These are phyloP conservation scores for Penicillium sp. DNA, from an alignment of 2,329 filamentous ascomycete genomes.

Conservation along the genomic window DNA sequence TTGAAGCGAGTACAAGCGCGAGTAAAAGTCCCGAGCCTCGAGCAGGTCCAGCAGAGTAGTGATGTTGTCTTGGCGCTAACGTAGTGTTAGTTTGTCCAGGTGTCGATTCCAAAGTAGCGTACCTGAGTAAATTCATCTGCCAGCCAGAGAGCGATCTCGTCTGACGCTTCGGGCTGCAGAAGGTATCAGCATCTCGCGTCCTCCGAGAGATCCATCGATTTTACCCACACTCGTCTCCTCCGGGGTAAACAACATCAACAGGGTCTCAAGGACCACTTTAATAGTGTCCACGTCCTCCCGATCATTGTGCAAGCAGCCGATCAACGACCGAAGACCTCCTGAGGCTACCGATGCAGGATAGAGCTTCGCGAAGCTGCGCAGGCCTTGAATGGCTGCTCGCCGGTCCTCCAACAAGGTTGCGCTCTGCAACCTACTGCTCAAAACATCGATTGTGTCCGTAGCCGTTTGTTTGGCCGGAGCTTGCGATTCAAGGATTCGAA, in stretches of 20 bases:
- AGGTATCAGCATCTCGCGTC: conserved; percentile 23
- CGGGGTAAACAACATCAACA: conserved; percentile 86
- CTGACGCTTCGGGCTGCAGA: conserved; percentile 80
- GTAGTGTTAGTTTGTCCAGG: conserved; percentile 50
- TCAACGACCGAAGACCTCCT: conserved; percentile 84
- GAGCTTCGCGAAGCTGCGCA: conserved; percentile 94
- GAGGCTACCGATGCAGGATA: conserved; percentile 96
- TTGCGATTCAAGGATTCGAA: conserved; percentile 64
- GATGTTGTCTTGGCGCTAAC: conserved; percentile 88
- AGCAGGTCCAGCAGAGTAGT: conserved; percentile 86
- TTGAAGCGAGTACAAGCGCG: conserved; percentile 86
- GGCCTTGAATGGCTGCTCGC: conserved; percentile 84
- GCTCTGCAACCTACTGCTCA: conserved; percentile 83
- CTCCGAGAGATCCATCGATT: not conserved
- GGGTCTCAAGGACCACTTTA: conserved; percentile 90
- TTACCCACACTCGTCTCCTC: conserved; percentile 60
- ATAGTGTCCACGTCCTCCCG: conserved; percentile 94
- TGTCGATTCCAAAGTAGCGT: conserved; percentile 28
- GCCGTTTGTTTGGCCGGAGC: conserved; percentile 95
- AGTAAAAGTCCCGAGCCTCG: conserved; percentile 84
- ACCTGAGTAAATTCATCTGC: conserved; percentile 97
- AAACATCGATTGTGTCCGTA: conserved; percentile 86
- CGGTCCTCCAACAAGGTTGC: conserved; percentile 93
- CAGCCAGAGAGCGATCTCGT: conserved; percentile 93
- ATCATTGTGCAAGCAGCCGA: conserved; percentile 82